Evolutionary conservation across 2,329 filamentous ascomycete species (phyloP).

Genomic region (Clonostachys solani): DNA sequence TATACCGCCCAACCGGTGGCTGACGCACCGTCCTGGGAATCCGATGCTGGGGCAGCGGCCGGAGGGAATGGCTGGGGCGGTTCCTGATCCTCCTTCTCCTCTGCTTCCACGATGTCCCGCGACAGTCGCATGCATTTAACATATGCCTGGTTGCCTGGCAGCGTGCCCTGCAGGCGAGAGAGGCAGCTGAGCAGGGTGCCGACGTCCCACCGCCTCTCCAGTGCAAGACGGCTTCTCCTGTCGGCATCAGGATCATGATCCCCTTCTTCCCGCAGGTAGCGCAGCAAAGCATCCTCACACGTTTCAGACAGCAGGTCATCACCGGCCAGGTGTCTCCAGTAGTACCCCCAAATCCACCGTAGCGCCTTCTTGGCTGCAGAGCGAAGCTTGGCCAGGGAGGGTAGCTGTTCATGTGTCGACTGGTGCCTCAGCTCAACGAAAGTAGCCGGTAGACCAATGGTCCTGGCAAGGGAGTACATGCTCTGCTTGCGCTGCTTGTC

Average conservation of each 20-base stretch:
- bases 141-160: conserved; percentile 37
- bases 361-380: conserved; percentile 66
- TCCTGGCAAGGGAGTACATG: conserved; percentile 70
- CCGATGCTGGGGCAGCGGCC: conserved; percentile 5
- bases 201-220: conserved; percentile 28
- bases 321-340: conserved; percentile 60
- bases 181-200: conserved; percentile 28
- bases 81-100: conserved; percentile 8
- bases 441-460: conserved; percentile 64
- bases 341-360: conserved; percentile 84
- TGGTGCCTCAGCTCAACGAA: conserved; percentile 90
- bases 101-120: conserved; percentile 28
- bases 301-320: conserved; percentile 8
- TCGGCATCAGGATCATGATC: conserved; percentile 12
- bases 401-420: conserved; percentile 84
- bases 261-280: conserved; percentile 29
- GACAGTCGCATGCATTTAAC: conserved; percentile 39
- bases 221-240: conserved; percentile 14
- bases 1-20: conserved; percentile 40
- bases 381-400: conserved; percentile 69
- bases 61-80: not conserved
- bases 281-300: conserved; percentile 28
- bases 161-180: conserved; percentile 28
- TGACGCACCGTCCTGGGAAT: conserved; percentile 8
- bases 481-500: conserved; percentile 62